A percentile compares a stretch with the other conserved stretches of the same genome.
Evolutionary conservation across 345 rosid species (phyloP).

Genomic region (Hevea brasiliensis): DNA sequence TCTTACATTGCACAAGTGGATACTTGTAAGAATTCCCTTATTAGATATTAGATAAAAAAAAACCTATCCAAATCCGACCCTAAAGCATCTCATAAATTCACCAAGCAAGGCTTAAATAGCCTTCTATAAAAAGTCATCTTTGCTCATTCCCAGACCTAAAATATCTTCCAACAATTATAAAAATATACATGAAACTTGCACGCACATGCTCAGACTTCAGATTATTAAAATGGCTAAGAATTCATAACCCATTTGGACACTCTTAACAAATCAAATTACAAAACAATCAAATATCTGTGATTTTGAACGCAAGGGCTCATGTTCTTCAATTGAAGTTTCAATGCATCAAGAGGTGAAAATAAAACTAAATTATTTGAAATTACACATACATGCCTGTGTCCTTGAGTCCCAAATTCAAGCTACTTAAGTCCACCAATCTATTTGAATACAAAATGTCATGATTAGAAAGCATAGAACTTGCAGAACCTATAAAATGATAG

Average conservation of each 20-base stretch:
- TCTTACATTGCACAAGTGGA: background rate
- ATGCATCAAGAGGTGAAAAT: background rate
- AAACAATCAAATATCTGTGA: background rate
- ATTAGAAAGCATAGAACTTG: conserved; percentile 75
- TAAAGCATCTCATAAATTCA: background rate
- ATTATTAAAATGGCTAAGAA: background rate
- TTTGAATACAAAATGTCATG: conserved; percentile 60
- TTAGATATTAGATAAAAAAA: background rate
- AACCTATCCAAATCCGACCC: too few relatives aligned
- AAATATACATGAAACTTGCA: background rate
- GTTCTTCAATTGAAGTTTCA: background rate
- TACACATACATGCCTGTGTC: conserved; percentile 59
- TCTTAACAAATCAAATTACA: too few relatives aligned
- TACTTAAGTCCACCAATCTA: conserved; percentile 60
- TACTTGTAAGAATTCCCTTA: background rate
- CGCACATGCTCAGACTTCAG: background rate
- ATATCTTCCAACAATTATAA: background rate
- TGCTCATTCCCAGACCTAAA: background rate
- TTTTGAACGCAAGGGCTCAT: background rate
- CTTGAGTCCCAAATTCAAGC: conserved; percentile 38
- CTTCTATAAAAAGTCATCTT: background rate
- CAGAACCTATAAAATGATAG: conserved; percentile 55
- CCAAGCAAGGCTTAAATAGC: background rate
- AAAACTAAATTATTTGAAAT: background rate
- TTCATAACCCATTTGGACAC: background rate